A percentile compares a stretch with the other conserved stretches of the same genome.
These are phyloP conservation scores for Neurospora sp. DNA, from an alignment of 495 filamentous ascomycete genomes.

Conservation along the genomic window DNA sequence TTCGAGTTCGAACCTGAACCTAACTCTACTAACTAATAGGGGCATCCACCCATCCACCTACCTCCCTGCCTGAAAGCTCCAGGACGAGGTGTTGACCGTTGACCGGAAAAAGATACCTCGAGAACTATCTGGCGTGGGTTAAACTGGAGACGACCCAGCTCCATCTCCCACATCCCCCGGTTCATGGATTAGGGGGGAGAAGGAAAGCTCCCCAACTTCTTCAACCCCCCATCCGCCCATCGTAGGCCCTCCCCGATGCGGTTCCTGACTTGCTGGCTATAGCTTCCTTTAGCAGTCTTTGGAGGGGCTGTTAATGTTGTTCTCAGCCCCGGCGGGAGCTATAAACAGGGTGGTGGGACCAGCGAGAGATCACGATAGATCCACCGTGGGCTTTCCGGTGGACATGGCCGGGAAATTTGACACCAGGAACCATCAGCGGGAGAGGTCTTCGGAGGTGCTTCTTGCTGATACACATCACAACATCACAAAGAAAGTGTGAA, in stretches of 20 bases:
- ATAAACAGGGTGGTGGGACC: neutral
- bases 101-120: neutral
- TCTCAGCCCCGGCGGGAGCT: neutral
- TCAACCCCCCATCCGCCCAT: neutral
- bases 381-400: neutral
- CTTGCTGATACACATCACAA: neutral
- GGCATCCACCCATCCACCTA: neutral
- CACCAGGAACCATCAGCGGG: neutral
- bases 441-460: neutral
- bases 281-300: neutral
- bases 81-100: neutral
- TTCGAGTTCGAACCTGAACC: neutral
- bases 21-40: neutral
- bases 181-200: neutral
- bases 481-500: neutral
- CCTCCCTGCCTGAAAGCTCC: neutral
- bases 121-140: neutral
- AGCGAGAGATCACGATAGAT: neutral
- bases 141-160: neutral
- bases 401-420: neutral
- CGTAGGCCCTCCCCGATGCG: neutral
- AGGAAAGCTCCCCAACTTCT: neutral
- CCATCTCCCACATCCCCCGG: neutral
- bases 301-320: neutral
- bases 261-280: neutral